Conservation (phyloP, 1,284 basidiomycete genomes). For the Thelephora terrestris region DNA sequence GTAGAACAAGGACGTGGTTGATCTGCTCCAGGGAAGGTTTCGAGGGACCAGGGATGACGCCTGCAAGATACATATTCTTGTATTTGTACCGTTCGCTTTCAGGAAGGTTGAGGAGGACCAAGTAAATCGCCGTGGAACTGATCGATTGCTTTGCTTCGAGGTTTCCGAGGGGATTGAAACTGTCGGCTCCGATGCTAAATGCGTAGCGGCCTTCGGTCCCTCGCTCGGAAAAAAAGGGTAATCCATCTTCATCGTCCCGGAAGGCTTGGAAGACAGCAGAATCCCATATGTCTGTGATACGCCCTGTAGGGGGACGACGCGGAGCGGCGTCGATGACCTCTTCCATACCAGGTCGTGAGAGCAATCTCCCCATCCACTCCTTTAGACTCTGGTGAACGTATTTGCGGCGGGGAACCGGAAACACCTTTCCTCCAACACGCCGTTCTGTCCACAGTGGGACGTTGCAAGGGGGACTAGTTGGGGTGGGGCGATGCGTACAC, state of each 20-base stretch:
- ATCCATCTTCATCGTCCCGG: conserved; percentile 5
- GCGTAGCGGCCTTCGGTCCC: conserved; percentile 6
- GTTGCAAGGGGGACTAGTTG: too few relatives aligned
- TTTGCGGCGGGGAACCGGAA: neutral
- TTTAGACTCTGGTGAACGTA: conserved; percentile 16
- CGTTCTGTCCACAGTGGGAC: too few relatives aligned
- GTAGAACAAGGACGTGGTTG: conserved; percentile 25
- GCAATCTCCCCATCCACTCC: conserved; percentile 21
- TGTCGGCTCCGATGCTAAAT: conserved; percentile 9
- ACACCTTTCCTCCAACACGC: too few relatives aligned
- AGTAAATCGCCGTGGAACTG: conserved; percentile 11
- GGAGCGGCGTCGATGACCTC: conserved; percentile 17
- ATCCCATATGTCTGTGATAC: conserved; percentile 12
- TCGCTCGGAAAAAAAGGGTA: conserved; percentile 7
- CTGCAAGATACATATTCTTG: conserved; percentile 22
- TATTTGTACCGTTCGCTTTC: conserved; percentile 14
- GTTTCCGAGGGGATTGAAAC: conserved; percentile 14
- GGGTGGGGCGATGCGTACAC: too few relatives aligned
- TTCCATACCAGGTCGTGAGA: conserved; percentile 19
- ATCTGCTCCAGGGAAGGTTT: conserved; percentile 24
- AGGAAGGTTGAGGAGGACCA: conserved; percentile 21
- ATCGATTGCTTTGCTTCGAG: conserved; percentile 9
- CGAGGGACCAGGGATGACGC: conserved; percentile 26
- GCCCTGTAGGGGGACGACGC: neutral
- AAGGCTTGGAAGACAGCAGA: conserved; percentile 7